phyloP scores from a whole-genome alignment of 768 basidiomycete species.

The Pleurotus citrinopileatus region DNA sequence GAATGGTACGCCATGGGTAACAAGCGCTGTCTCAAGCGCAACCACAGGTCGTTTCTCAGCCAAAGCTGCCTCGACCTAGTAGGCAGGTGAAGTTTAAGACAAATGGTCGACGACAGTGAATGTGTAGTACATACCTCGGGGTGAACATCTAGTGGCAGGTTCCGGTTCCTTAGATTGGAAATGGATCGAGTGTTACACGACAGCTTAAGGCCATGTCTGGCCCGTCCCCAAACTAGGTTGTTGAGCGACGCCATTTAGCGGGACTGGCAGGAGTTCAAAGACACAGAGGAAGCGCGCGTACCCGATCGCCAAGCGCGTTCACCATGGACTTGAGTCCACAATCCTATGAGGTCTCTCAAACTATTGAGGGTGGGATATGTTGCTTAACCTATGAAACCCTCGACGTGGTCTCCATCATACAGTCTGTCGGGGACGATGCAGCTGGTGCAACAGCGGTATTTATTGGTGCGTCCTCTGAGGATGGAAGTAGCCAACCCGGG shows the following conservation, averaged over 20 bases:
- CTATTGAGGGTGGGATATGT: conserved; percentile 47
- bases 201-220: background rate
- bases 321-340: no score
- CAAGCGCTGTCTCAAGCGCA: conserved; percentile 88
- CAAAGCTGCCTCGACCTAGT: conserved; percentile 58
- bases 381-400: conserved; percentile 59
- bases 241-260: background rate
- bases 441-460: conserved; percentile 78
- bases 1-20: conserved; percentile 90
- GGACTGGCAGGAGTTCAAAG: background rate
- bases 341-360: conserved; percentile 41
- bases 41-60: conserved; percentile 66
- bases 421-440: conserved; percentile 56
- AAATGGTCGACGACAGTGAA: background rate
- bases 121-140: conserved; percentile 58
- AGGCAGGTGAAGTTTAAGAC: background rate
- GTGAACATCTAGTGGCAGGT: conserved; percentile 60
- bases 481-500: no score
- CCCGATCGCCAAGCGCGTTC: no score
- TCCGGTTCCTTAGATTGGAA: conserved; percentile 5
- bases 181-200: background rate
- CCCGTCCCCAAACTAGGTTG: background rate
- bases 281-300: no score
- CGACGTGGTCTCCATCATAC: conserved; percentile 54
- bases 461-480: conserved; percentile 45